These are phyloP conservation scores for Tetrapisispora arboricola DNA, from an alignment of 805 yeast genomes.

Conservation along the genomic window DNA sequence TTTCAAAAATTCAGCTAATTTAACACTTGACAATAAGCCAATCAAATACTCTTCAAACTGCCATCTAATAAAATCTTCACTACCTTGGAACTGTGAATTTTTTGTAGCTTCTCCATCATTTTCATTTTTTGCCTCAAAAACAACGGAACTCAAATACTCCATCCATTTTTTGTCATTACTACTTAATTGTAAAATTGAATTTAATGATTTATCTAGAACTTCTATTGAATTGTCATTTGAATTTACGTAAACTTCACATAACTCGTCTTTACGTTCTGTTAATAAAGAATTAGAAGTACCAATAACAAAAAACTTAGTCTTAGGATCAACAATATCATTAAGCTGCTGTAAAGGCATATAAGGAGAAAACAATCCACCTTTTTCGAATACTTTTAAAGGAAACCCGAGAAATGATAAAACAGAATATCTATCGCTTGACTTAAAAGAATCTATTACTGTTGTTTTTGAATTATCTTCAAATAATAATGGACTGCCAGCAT, in stretches of 20 bases:
- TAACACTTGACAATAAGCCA: constrained; percentile 61
- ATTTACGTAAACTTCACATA: constrained; percentile 65
- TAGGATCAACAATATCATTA: constrained; percentile 50
- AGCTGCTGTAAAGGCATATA: constrained; percentile 91
- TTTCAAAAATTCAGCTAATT: constrained; percentile 50
- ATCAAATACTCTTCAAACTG: constrained; percentile 85
- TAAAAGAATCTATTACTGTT: constrained; percentile 54
- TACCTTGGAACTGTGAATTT: constrained; percentile 47
- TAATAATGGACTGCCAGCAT: constrained; percentile 70
- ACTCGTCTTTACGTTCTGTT: constrained; percentile 47
- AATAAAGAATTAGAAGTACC: constrained; percentile 86
- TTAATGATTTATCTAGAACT: constrained; percentile 34
- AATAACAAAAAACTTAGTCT: constrained; percentile 55
- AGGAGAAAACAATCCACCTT: constrained; percentile 84
- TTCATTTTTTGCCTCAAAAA: constrained; percentile 35
- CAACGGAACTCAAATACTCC: constrained; percentile 42
- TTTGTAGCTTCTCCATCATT: constrained; percentile 33
- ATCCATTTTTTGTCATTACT: constrained; percentile 69
- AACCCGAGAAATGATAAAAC: constrained; percentile 73
- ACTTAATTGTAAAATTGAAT: constrained; percentile 37
- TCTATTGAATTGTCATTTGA: constrained; percentile 45
- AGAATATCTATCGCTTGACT: constrained; percentile 69
- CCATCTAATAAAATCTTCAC: constrained; percentile 80
- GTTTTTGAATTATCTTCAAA: constrained; percentile 42
- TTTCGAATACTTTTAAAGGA: constrained; percentile 77